Conservation (phyloP, 2,329 filamentous ascomycete species). For the Dactylellina cionopaga region DNA sequence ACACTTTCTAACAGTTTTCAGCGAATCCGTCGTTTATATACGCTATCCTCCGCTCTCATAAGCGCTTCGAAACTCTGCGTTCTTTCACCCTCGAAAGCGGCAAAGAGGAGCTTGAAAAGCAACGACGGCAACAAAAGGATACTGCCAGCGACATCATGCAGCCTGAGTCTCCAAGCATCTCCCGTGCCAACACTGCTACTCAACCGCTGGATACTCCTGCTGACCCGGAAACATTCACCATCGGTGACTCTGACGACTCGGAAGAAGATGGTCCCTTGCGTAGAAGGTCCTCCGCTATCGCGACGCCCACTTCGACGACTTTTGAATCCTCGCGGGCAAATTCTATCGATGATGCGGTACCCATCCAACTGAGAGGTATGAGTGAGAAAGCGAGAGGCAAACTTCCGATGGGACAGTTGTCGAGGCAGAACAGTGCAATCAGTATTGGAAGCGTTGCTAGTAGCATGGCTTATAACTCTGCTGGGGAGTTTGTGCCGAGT, state of each 20-base stretch:
- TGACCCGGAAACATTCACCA: slow-evolving; percentile 75
- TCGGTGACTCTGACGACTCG: slow-evolving; percentile 81
- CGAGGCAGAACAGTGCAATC: slow-evolving; percentile 86
- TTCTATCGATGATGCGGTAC: slow-evolving; percentile 79
- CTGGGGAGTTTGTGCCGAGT: slow-evolving; percentile 78
- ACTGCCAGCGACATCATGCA: slow-evolving; percentile 58
- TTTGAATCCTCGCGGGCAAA: slow-evolving; percentile 71
- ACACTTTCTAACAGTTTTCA: slow-evolving; percentile 60
- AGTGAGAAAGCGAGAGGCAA: slow-evolving; percentile 97
- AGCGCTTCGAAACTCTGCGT: slow-evolving; percentile 83
- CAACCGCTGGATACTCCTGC: slow-evolving; percentile 31
- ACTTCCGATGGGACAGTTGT: slow-evolving; percentile 88
- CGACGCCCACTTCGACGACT: slow-evolving; percentile 57
- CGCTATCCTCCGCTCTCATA: slow-evolving; percentile 79
- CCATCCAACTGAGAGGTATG: slow-evolving; percentile 86
- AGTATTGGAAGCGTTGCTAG: slow-evolving; percentile 75
- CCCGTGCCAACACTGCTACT: background rate
- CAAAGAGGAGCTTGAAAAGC: slow-evolving; percentile 86
- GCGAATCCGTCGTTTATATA: slow-evolving; percentile 85
- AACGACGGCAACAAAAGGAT: slow-evolving; percentile 76
- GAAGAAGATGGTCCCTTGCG: slow-evolving; percentile 68
- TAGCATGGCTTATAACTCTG: slow-evolving; percentile 66
- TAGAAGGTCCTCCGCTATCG: slow-evolving; percentile 27
- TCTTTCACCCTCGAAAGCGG: slow-evolving; percentile 91
- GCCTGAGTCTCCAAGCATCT: slow-evolving; percentile 20